Evolutionary conservation across 2,329 filamentous ascomycete species (phyloP).

Genomic region (Aspergillus carbonarius): DNA sequence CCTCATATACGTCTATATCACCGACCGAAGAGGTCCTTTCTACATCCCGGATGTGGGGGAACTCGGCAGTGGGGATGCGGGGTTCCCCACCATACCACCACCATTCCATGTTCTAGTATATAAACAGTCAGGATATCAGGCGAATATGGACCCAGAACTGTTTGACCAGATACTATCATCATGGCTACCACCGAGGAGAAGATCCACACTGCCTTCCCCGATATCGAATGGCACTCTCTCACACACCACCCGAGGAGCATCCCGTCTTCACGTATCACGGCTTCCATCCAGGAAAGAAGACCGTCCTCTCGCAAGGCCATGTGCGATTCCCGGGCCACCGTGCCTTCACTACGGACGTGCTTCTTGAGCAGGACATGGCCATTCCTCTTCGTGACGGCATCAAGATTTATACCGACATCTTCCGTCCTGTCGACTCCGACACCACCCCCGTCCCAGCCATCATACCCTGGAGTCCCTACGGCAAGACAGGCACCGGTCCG

Average conservation of each 20-base stretch:
- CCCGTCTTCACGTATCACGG: constrained; percentile 6
- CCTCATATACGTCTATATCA: neutral
- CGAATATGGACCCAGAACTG: neutral
- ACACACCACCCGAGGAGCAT: neutral
- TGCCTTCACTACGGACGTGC: constrained; percentile 11
- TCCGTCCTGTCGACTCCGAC: constrained; percentile 18
- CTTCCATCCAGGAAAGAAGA: constrained; percentile 7
- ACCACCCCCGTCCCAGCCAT: constrained; percentile 25
- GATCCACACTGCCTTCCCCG: neutral
- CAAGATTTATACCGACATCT: constrained; percentile 26
- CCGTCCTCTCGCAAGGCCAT: constrained; percentile 10
- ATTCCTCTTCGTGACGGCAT: constrained; percentile 28
- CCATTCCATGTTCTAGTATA: neutral
- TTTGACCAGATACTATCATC: neutral
- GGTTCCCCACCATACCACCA: neutral
- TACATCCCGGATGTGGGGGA: neutral
- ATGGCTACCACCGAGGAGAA: neutral
- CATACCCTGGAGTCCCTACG: constrained; percentile 28
- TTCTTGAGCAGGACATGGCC: constrained; percentile 25
- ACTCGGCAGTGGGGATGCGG: neutral
- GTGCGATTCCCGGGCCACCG: constrained; percentile 1
- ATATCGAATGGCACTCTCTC: neutral
- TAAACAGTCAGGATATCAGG: neutral
- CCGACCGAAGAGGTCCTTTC: neutral
- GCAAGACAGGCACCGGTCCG: constrained; percentile 24